Conservation (phyloP, 2,329 filamentous ascomycete species). For the Aspergillus latus region DNA sequence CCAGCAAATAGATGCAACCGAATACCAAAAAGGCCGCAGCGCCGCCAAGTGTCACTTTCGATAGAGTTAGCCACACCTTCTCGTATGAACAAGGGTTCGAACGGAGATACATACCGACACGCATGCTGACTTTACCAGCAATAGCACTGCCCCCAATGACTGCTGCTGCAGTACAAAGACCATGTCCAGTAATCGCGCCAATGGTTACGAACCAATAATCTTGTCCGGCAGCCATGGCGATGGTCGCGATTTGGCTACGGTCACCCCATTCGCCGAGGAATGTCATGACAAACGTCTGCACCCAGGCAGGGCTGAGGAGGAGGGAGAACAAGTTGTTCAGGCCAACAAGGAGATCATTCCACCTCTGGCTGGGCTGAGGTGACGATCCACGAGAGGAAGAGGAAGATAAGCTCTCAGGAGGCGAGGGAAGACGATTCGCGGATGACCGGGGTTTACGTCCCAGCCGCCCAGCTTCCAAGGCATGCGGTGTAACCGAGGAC, state of each 20-base stretch:
- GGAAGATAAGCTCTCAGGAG: slow-evolving; percentile 76
- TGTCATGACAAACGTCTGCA: slow-evolving; percentile 98
- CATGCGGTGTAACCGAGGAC: slow-evolving; percentile 70
- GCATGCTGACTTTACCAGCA: slow-evolving; percentile 89
- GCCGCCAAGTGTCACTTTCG: slow-evolving; percentile 82
- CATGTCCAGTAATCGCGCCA: slow-evolving; percentile 82
- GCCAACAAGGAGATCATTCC: slow-evolving; percentile 56
- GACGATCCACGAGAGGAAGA: slow-evolving; percentile 65
- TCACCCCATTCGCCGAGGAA: slow-evolving; percentile 99
- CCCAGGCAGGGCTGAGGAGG: slow-evolving; percentile 92
- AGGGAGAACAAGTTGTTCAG: slow-evolving; percentile 84
- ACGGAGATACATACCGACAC: slow-evolving; percentile 76
- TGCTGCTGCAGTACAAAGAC: slow-evolving; percentile 83
- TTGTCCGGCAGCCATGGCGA: slow-evolving; percentile 96
- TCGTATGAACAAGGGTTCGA: not conserved
- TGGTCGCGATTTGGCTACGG: slow-evolving; percentile 94
- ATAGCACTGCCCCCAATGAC: slow-evolving; percentile 91
- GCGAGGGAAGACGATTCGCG: slow-evolving; percentile 74
- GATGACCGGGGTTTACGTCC: slow-evolving; percentile 66
- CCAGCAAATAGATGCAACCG: slow-evolving; percentile 85
- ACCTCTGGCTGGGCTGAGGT: slow-evolving; percentile 47
- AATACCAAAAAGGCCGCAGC: slow-evolving; percentile 88
- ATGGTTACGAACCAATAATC: slow-evolving; percentile 99
- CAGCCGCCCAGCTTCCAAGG: slow-evolving; percentile 75
- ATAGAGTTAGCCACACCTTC: slow-evolving; percentile 25